A percentile compares a stretch with the other conserved stretches of the same genome.
Evolutionary conservation across 2,329 filamentous ascomycete genomes (phyloP).

Genomic region (Hypomyces rosellus): DNA sequence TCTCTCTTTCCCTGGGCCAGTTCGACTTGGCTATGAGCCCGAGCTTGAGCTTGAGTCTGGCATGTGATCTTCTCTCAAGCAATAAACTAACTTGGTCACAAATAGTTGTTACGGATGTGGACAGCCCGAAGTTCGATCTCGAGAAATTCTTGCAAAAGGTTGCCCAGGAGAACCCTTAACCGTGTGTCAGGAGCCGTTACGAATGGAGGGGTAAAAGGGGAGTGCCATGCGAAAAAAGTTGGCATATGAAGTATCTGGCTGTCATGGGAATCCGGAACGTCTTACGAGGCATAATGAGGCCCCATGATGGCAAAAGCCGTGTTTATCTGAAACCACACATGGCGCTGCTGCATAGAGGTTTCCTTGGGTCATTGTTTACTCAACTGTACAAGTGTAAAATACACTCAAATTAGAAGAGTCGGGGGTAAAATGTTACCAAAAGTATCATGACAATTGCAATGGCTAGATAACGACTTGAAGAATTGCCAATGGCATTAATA

Average conservation of each 20-base stretch:
- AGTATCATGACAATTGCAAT: not conserved
- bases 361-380: slow-evolving; percentile 38
- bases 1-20: not conserved
- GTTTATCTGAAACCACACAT: slow-evolving; percentile 35
- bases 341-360: slow-evolving; percentile 45
- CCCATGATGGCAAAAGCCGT: slow-evolving; percentile 11
- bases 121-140: slow-evolving; percentile 87
- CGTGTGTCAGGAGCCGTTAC: not conserved
- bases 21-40: not conserved
- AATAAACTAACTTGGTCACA: not conserved
- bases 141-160: slow-evolving; percentile 73
- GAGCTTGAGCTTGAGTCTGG: too few relatives aligned
- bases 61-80: too few relatives aligned
- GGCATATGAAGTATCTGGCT: not conserved
- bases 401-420: slow-evolving; percentile 41
- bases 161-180: slow-evolving; percentile 45
- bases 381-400: slow-evolving; percentile 50
- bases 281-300: slow-evolving; percentile 8
- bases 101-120: slow-evolving; percentile 53
- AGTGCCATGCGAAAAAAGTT: not conserved
- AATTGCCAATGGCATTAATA: not conserved
- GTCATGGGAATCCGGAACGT: slow-evolving; percentile 7
- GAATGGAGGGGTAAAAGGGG: not conserved
- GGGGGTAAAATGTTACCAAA: slow-evolving; percentile 6
- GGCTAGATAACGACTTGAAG: not conserved